Conservation (phyloP, 75 land plant genomes). For the Sequoiadendron giganteum region DNA sequence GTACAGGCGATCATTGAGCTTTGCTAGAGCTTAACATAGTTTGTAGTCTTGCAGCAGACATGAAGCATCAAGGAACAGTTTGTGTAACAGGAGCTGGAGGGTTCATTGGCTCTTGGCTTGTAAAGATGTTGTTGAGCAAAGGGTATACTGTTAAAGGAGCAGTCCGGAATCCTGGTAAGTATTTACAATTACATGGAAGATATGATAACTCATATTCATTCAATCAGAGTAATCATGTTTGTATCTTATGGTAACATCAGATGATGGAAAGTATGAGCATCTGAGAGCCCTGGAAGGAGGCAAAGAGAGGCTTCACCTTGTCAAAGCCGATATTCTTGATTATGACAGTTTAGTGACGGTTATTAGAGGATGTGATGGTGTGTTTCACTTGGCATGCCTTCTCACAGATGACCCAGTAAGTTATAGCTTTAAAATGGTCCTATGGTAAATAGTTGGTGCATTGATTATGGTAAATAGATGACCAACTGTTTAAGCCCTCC, state of each 20-base stretch:
- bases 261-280: constrained; percentile 4
- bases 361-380: constrained; percentile 13
- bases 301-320: constrained; percentile 14
- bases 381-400: constrained; percentile 24
- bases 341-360: not conserved
- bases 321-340: constrained; percentile 20
- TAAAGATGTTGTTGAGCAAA: constrained; percentile 2
- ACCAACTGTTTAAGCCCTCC: too few relatives aligned
- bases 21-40: too few relatives aligned
- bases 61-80: not conserved
- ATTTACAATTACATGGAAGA: not conserved
- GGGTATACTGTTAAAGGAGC: constrained; percentile 13
- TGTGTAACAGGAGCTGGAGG: constrained; percentile 18
- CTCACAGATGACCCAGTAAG: constrained; percentile 15
- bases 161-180: constrained; percentile 15
- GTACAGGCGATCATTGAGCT: too few relatives aligned
- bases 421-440: too few relatives aligned
- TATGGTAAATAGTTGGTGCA: too few relatives aligned
- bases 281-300: constrained; percentile 15
- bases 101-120: constrained; percentile 14
- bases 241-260: not conserved
- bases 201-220: not conserved
- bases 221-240: not conserved
- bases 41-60: too few relatives aligned
- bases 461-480: too few relatives aligned